Conservation (phyloP, 1,284 basidiomycete species). For the Rhodotorula sp. region DNA sequence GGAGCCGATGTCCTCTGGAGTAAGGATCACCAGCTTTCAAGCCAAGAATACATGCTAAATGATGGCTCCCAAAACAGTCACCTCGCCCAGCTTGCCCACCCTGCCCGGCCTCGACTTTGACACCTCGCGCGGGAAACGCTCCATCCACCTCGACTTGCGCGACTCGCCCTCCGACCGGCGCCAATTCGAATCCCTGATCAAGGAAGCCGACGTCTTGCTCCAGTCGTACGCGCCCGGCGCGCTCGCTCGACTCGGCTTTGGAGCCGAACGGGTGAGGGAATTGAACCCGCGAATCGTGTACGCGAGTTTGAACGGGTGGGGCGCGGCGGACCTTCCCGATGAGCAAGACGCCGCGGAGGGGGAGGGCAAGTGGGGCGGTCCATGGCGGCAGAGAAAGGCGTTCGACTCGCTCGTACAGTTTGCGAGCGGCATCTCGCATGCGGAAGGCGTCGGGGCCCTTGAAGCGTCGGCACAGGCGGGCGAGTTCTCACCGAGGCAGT, state of each 20-base stretch:
- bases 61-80: slow-evolving; percentile 46
- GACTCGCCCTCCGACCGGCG: slow-evolving; percentile 45
- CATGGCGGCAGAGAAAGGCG: slow-evolving; percentile 60
- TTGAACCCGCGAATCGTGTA: slow-evolving; percentile 41
- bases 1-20: slow-evolving; percentile 3
- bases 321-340: neutral
- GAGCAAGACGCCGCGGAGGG: neutral
- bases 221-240: slow-evolving; percentile 64
- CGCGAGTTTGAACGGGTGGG: neutral
- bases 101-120: slow-evolving; percentile 61
- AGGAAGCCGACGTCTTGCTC: slow-evolving; percentile 60
- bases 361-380: slow-evolving; percentile 57
- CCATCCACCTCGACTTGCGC: slow-evolving; percentile 61
- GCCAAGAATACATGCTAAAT: no score
- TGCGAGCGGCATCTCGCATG: slow-evolving; percentile 62
- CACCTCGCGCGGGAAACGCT: slow-evolving; percentile 65
- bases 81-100: slow-evolving; percentile 59
- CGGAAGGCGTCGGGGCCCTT: slow-evolving; percentile 45
- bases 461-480: slow-evolving; percentile 47
- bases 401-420: slow-evolving; percentile 69
- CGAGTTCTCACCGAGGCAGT: slow-evolving; percentile 51
- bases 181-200: slow-evolving; percentile 45
- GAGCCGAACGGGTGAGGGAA: slow-evolving; percentile 52
- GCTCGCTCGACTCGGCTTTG: slow-evolving; percentile 58
- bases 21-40: neutral